Conservation (phyloP, 2,329 filamentous ascomycete species). For the Fusarium xylarioides region DNA sequence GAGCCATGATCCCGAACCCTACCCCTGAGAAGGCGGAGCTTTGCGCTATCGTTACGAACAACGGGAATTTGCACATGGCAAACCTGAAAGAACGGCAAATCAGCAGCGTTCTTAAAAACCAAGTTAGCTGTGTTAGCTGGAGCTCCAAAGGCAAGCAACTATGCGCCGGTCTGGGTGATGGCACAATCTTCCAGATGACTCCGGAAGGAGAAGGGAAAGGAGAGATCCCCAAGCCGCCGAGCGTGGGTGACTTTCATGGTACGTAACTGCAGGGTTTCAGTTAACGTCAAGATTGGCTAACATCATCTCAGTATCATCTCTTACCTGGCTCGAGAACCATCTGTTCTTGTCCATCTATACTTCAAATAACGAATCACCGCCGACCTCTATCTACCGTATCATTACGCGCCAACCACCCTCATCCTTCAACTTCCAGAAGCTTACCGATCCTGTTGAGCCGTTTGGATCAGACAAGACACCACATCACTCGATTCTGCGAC, state of each 20-base stretch:
- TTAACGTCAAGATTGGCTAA: conserved; percentile 2
- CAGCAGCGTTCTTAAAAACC: conserved; percentile 72
- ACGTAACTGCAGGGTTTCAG: conserved; percentile 44
- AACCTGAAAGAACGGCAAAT: conserved; percentile 76
- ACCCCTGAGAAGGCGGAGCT: conserved; percentile 75
- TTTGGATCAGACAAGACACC: conserved; percentile 73
- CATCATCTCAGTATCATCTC: conserved; percentile 69
- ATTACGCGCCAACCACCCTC: conserved; percentile 71
- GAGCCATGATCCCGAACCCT: conserved; percentile 83
- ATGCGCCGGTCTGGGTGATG: conserved; percentile 84
- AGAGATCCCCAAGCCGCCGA: conserved; percentile 79
- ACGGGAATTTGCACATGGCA: conserved; percentile 84
- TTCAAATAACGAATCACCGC: conserved; percentile 64
- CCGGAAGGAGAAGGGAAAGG: conserved; percentile 81
- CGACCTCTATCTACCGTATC: conserved; percentile 79
- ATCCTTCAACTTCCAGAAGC: conserved; percentile 76
- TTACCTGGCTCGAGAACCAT: conserved; percentile 90
- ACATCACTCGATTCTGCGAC: conserved; percentile 79
- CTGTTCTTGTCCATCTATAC: conserved; percentile 85
- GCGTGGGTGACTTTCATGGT: conserved; percentile 74
- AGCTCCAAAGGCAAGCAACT: conserved; percentile 93
- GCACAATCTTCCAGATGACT: conserved; percentile 83
- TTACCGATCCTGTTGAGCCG: conserved; percentile 78
- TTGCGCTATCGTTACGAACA: conserved; percentile 81
- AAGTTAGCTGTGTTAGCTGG: conserved; percentile 88